Evolutionary conservation across 2,329 filamentous ascomycete species (phyloP).

Genomic region (Cordyceps tenuipes): DNA sequence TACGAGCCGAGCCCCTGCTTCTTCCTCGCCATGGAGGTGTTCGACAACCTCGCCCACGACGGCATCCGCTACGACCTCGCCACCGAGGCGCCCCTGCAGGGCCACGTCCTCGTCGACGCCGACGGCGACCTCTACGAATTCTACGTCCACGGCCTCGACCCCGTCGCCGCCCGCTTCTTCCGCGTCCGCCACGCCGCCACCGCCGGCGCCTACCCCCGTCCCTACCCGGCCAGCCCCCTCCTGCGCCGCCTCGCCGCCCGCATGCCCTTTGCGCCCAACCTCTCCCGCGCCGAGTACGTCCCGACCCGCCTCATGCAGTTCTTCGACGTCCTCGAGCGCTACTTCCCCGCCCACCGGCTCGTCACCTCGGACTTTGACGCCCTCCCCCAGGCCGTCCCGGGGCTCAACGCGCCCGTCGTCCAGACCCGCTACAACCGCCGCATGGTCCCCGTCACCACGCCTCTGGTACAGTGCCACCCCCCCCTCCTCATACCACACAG

Average conservation of each 20-base stretch:
- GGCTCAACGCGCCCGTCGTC: conserved; percentile 88
- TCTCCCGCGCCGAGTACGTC: conserved; percentile 83
- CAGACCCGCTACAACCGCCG: conserved; percentile 84
- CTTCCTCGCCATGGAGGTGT: conserved; percentile 95
- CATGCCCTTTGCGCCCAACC: conserved; percentile 64
- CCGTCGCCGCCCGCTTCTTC: conserved; percentile 73
- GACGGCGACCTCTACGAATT: conserved; percentile 92
- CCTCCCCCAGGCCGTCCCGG: conserved; percentile 72
- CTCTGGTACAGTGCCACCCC: conserved; percentile 55
- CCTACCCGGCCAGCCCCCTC: conserved; percentile 45
- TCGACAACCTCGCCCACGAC: conserved; percentile 97
- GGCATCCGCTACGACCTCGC: conserved; percentile 78
- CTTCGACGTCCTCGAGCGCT: conserved; percentile 79
- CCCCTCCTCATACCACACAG: too few species aligned
- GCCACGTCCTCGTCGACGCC: conserved; percentile 75
- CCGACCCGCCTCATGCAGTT: conserved; percentile 94
- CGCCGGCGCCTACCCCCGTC: conserved; percentile 52
- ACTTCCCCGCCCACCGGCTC: conserved; percentile 85
- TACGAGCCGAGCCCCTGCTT: conserved; percentile 91
- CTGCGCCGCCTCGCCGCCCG: conserved; percentile 54
- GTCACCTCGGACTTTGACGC: conserved; percentile 85
- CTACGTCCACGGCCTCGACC: conserved; percentile 73
- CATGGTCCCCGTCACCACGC: conserved; percentile 84
- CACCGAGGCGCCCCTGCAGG: conserved; percentile 79
- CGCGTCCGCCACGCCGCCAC: conserved; percentile 74